Percentiles rank a stretch among this genome's conserved stretches.
Evolutionary conservation across 352 stramenopile species (phyloP).

Genomic region (Globisporangium megalacanthum): DNA sequence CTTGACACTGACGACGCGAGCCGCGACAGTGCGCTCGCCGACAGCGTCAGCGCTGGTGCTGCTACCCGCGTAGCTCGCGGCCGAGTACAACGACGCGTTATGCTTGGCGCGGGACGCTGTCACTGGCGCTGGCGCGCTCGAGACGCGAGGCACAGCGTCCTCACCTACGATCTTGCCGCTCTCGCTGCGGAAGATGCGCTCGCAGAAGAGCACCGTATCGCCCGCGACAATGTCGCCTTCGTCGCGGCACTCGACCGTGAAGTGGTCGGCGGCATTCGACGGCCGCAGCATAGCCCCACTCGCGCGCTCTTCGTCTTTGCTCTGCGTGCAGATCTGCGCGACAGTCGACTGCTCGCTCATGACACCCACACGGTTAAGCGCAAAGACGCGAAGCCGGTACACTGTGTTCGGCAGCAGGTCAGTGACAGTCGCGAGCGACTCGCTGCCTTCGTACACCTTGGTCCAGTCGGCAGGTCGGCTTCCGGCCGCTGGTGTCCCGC

Average conservation of each 20-base stretch:
- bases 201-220: constrained; percentile 90
- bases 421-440: constrained; percentile 49
- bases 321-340: constrained; percentile 75
- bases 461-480: constrained; percentile 40
- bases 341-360: constrained; percentile 69
- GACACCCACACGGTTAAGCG: constrained; percentile 60
- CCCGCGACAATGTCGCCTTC: constrained; percentile 80
- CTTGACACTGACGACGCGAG: constrained; percentile 46
- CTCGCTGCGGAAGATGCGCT: constrained; percentile 73
- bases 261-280: constrained; percentile 50
- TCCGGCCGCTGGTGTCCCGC: neutral
- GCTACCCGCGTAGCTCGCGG: constrained; percentile 24
- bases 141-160: constrained; percentile 9
- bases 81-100: constrained; percentile 45
- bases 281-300: constrained; percentile 22
- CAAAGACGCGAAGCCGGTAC: constrained; percentile 82
- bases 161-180: constrained; percentile 28
- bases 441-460: constrained; percentile 73
- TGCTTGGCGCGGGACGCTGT: constrained; percentile 5
- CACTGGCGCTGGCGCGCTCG: constrained; percentile 1
- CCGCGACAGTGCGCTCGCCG: constrained; percentile 71
- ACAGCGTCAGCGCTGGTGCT: constrained; percentile 23
- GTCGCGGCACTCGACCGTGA: constrained; percentile 65
- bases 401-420: constrained; percentile 75
- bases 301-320: constrained; percentile 49